Conservation (phyloP, 2,329 filamentous ascomycete species). For the Massarina eburnea region DNA sequence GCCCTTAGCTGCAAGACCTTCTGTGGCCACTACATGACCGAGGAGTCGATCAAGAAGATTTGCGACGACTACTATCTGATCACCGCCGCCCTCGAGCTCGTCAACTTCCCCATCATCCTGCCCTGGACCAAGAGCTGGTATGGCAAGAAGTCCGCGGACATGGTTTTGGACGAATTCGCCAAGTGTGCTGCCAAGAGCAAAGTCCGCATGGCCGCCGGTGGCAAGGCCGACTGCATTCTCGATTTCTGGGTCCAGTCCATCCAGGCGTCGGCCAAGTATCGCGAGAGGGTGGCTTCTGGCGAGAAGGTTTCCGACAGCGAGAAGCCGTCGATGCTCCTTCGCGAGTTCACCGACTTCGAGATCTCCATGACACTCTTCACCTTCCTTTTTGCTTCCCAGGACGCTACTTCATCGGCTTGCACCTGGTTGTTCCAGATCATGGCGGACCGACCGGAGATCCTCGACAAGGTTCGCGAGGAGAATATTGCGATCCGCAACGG, state of each 20-base stretch:
- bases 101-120: slow-evolving; percentile 85
- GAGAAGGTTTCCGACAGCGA: slow-evolving; percentile 60
- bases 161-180: slow-evolving; percentile 85
- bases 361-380: slow-evolving; percentile 94
- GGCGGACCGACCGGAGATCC: slow-evolving; percentile 88
- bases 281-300: slow-evolving; percentile 74
- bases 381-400: slow-evolving; percentile 95
- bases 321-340: slow-evolving; percentile 81
- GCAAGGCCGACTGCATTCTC: slow-evolving; percentile 87
- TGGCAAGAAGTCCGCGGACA: slow-evolving; percentile 91
- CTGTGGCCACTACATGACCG: slow-evolving; percentile 90
- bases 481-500: slow-evolving; percentile 77
- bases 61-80: slow-evolving; percentile 97
- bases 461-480: slow-evolving; percentile 89
- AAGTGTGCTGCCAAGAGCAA: slow-evolving; percentile 94
- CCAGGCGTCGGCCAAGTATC: slow-evolving; percentile 80
- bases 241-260: slow-evolving; percentile 85
- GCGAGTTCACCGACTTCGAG: slow-evolving; percentile 86
- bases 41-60: slow-evolving; percentile 89
- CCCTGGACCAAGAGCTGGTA: slow-evolving; percentile 97
- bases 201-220: slow-evolving; percentile 85
- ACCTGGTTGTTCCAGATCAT: slow-evolving; percentile 96
- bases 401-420: slow-evolving; percentile 89
- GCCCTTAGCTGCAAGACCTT: slow-evolving; percentile 96
- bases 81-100: slow-evolving; percentile 90